A percentile compares a stretch with the other conserved stretches of the same genome.
These are phyloP conservation scores for Alternaria solani DNA, from an alignment of 2,329 filamentous ascomycete genomes.

Conservation along the genomic window DNA sequence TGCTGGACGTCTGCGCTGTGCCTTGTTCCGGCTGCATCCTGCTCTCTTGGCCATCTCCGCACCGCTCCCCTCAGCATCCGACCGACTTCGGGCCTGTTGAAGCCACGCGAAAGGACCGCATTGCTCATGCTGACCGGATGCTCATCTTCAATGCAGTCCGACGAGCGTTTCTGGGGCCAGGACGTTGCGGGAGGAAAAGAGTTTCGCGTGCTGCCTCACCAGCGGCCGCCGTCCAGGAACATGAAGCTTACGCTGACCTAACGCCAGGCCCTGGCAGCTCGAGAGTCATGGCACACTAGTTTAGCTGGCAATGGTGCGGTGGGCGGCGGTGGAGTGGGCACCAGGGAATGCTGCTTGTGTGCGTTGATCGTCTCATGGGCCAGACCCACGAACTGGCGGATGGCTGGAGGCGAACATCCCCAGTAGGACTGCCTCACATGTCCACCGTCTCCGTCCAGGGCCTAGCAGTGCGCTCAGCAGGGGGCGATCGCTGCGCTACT, in stretches of 20 bases:
- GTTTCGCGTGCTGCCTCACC: constrained; percentile 32
- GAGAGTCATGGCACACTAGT: constrained; percentile 32
- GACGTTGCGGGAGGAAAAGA: constrained; percentile 19
- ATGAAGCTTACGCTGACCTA: constrained; percentile 35
- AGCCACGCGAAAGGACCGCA: constrained; percentile 21
- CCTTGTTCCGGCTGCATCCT: constrained; percentile 27
- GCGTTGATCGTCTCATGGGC: constrained; percentile 50
- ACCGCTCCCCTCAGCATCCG: constrained; percentile 24
- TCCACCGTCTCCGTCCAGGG: constrained; percentile 22
- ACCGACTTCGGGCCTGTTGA: constrained; percentile 26
- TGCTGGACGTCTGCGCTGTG: constrained; percentile 29
- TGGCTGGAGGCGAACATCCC: constrained; percentile 40
- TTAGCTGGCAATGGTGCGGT: constrained; percentile 36
- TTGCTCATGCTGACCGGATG: constrained; percentile 9
- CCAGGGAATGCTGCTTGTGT: constrained; percentile 16
- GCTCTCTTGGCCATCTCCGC: constrained; percentile 32
- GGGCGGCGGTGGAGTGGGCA: constrained; percentile 23
- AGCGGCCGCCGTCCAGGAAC: constrained; percentile 44
- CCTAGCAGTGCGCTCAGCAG: constrained; percentile 37
- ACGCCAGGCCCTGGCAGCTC: constrained; percentile 26
- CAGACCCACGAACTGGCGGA: constrained; percentile 41
- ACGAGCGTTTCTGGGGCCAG: constrained; percentile 27
- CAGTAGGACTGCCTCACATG: constrained; percentile 41
- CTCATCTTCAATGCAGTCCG: constrained; percentile 11
- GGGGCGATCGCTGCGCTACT: constrained; percentile 44